Conservation (phyloP, 2,329 filamentous ascomycete species). For the Clonostachys chloroleuca region DNA sequence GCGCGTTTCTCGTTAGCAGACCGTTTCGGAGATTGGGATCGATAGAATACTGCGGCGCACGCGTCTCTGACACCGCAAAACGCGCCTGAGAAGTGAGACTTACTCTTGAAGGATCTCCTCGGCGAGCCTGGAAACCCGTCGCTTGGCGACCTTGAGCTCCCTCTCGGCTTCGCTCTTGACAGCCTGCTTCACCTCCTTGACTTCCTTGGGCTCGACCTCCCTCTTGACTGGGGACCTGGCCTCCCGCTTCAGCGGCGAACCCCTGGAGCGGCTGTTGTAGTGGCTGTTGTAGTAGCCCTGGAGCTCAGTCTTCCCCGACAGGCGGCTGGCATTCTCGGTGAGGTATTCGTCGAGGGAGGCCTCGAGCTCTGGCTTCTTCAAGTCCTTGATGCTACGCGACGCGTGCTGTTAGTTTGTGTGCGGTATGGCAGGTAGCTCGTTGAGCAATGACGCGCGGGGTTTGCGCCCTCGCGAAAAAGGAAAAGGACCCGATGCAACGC, state of each 20-base stretch:
- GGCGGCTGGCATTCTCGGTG: conserved; percentile 60
- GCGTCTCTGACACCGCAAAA: not conserved
- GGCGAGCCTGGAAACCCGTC: conserved; percentile 36
- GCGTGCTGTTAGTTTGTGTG: not conserved
- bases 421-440: not conserved
- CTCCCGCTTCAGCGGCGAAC: conserved; percentile 59
- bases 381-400: conserved; percentile 54
- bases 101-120: conserved; percentile 42
- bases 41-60: not conserved
- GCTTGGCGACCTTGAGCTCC: conserved; percentile 38
- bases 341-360: conserved; percentile 69
- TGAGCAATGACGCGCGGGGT: not conserved
- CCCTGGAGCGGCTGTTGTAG: conserved; percentile 63
- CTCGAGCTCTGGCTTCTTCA: conserved; percentile 79
- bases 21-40: not conserved
- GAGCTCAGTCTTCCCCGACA: conserved; percentile 59
- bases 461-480: not conserved
- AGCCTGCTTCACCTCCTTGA: conserved; percentile 40
- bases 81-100: conserved; percentile 15
- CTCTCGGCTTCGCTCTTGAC: conserved; percentile 27
- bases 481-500: not conserved
- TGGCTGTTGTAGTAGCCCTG: conserved; percentile 71
- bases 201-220: conserved; percentile 22
- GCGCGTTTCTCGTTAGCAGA: not conserved
- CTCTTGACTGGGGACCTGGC: conserved; percentile 28